Base-by-base conservation (phyloP, 495 filamentous ascomycete genomes). In the Choiromyces venosus region DNA sequence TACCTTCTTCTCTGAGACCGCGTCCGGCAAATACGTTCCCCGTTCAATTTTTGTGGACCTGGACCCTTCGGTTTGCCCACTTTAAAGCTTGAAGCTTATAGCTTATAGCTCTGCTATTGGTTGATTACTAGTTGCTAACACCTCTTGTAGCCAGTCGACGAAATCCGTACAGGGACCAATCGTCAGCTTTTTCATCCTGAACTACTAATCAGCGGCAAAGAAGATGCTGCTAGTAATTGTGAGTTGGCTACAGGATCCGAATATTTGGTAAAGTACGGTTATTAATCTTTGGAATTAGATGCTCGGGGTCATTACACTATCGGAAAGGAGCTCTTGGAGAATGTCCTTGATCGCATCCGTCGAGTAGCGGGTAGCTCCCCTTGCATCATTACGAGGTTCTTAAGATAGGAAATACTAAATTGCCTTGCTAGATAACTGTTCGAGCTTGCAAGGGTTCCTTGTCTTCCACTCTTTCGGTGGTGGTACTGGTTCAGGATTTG, bases 401-500 rank as follows among this genome's bases (percentile, higher is more conserved):
- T 66, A 38, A 33, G 52, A 61, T 61, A 29, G 29, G 35, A 69
- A 61, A 67, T 46, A 56, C 70, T 36, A 73, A 61, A 52, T 68
- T 6, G 12, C 42, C 52, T 61, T 12, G 10, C 66, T 33, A 76
- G 95, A 99, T 86, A 93, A 93, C 87, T 99, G 95, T 86, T 90
- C 92, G 78, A 93, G 94, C 86, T 92, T 99, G 70, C 95, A 99
- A 82, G 95, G 95, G 80, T 99, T 99, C 89, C 86, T 99, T 74
- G 92, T 99, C 81, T 99, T 99, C 89, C 95, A 99, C 89, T 98
- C 96, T 65, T 99, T 99, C 83, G 95, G 95, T 86, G 95, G 95
- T 83, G 95, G 95, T 85, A 99, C 95, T 78, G 95, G 95, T 81
- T 99, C 95, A 74, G 95, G 95, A 79, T 99, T 99, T 85, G 95